phyloP scores from a whole-genome alignment of 805 yeast species.

The Priceomyces melissophilus region DNA sequence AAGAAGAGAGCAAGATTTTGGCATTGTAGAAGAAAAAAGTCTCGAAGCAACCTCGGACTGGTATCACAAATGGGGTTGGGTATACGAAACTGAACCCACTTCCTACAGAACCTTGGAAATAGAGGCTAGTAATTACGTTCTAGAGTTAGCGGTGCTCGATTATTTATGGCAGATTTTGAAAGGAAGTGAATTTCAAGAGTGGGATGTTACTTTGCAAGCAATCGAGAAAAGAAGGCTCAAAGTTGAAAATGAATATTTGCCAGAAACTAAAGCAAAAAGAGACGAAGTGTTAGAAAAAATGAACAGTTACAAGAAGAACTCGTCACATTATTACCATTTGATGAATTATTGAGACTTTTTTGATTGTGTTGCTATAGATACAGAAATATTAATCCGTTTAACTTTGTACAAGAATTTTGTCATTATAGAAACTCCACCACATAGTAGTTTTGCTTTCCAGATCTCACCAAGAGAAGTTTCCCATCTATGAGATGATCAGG shows the following conservation, averaged over 20 bases:
- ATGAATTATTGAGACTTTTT: constrained; percentile 9
- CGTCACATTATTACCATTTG: constrained; percentile 7
- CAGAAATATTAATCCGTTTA: not conserved
- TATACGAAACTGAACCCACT: constrained; percentile 11
- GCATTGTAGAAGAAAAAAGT: not conserved
- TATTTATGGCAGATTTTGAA: constrained; percentile 5
- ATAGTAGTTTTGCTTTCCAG: constrained; percentile 70
- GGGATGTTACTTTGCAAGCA: no score
- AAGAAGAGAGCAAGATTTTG: constrained; percentile 5
- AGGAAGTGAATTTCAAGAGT: not conserved
- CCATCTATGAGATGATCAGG: constrained; percentile 51
- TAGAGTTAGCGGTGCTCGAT: constrained; percentile 12
- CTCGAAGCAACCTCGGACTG: constrained; percentile 8
- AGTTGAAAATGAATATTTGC: constrained; percentile 8
- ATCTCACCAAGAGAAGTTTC: constrained; percentile 58
- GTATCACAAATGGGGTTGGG: constrained; percentile 14
- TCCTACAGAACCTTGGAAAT: constrained; percentile 11
- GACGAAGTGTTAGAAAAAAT: constrained; percentile 3
- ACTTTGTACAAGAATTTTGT: constrained; percentile 1
- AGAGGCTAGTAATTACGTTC: constrained; percentile 9
- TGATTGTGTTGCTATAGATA: not conserved
- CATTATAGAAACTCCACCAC: constrained; percentile 42
- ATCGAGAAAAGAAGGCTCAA: constrained; percentile 5
- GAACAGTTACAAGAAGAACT: constrained; percentile 6
- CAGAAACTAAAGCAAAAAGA: constrained; percentile 4